Evolutionary conservation across 2,329 filamentous ascomycete genomes (phyloP).

Genomic region (Cladobotryum protrusum): DNA sequence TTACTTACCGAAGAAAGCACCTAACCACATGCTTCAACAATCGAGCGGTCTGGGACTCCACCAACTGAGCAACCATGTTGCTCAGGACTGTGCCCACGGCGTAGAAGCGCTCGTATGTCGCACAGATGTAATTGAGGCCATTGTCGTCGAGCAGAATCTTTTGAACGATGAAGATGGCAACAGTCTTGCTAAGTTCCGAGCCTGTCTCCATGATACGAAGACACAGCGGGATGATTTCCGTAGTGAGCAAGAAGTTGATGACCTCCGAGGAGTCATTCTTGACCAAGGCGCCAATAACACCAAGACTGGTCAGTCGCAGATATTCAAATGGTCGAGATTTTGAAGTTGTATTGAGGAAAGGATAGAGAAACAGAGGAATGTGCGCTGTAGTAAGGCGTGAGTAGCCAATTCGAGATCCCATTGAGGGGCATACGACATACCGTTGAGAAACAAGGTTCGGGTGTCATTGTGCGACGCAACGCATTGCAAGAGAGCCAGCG

Average conservation of each 20-base stretch:
- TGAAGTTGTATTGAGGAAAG: constrained; percentile 96
- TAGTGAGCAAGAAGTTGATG: constrained; percentile 97
- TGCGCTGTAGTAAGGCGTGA: constrained; percentile 56
- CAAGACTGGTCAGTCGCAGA: constrained; percentile 87
- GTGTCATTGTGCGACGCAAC: constrained; percentile 98
- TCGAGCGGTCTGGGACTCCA: constrained; percentile 93
- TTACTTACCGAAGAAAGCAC: constrained; percentile 80
- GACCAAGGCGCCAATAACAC: constrained; percentile 92
- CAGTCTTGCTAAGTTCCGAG: constrained; percentile 95
- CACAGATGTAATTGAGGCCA: constrained; percentile 95
- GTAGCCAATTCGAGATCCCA: background rate
- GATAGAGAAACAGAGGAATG: constrained; percentile 95
- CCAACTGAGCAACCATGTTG: constrained; percentile 97
- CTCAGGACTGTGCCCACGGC: constrained; percentile 94
- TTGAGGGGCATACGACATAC: constrained; percentile 43
- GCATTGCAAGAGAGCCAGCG: constrained; percentile 89
- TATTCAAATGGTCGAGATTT: constrained; percentile 98
- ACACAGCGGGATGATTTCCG: constrained; percentile 96
- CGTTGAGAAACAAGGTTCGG: constrained; percentile 84
- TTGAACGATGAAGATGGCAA: constrained; percentile 98
- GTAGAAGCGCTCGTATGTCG: constrained; percentile 97
- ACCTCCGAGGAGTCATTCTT: constrained; percentile 99
- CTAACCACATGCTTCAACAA: constrained; percentile 95
- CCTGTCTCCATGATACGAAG: constrained; percentile 99
- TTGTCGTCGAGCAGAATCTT: constrained; percentile 97